Evolutionary conservation across 768 basidiomycete species (phyloP).

Genomic region (Scleroderma bovista): DNA sequence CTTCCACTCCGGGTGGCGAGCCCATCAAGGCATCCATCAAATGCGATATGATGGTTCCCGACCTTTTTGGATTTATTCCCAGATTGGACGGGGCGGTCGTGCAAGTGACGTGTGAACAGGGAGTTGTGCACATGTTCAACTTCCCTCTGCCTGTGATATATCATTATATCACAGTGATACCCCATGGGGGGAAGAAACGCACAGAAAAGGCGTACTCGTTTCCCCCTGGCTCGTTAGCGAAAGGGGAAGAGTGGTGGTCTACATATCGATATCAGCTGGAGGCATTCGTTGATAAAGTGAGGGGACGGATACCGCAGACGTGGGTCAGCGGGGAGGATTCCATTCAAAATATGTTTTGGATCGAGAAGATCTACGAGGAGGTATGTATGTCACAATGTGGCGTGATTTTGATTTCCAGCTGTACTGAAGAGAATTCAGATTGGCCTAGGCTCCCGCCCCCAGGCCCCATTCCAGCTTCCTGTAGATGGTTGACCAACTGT

Average conservation of each 20-base stretch:
- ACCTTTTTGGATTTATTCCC: slow-evolving; percentile 33
- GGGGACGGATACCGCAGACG: slow-evolving; percentile 44
- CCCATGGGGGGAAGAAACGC: slow-evolving; percentile 26
- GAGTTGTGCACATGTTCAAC: slow-evolving; percentile 37
- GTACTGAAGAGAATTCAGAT: slow-evolving; percentile 14
- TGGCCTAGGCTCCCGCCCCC: slow-evolving; percentile 30
- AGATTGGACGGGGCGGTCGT: slow-evolving; percentile 32
- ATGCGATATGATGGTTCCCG: slow-evolving; percentile 30
- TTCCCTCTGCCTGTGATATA: slow-evolving; percentile 40
- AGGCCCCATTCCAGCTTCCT: slow-evolving; percentile 22
- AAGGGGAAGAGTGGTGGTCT: slow-evolving; percentile 56
- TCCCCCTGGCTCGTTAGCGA: slow-evolving; percentile 20
- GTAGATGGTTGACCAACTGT: neutral
- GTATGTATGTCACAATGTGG: slow-evolving; percentile 24
- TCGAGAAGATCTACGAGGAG: slow-evolving; percentile 54
- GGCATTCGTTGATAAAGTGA: slow-evolving; percentile 56
- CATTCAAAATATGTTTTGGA: slow-evolving; percentile 48
- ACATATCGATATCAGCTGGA: slow-evolving; percentile 54
- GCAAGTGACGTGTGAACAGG: slow-evolving; percentile 39
- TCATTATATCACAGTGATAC: slow-evolving; percentile 43
- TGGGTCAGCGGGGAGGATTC: slow-evolving; percentile 55
- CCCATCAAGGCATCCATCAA: slow-evolving; percentile 32
- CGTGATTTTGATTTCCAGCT: neutral
- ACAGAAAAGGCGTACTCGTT: slow-evolving; percentile 43
- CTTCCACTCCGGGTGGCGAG: slow-evolving; percentile 21